These are phyloP conservation scores for Magnolia changhungtana DNA, from an alignment of 164 flowering plant genomes.

Conservation along the genomic window DNA sequence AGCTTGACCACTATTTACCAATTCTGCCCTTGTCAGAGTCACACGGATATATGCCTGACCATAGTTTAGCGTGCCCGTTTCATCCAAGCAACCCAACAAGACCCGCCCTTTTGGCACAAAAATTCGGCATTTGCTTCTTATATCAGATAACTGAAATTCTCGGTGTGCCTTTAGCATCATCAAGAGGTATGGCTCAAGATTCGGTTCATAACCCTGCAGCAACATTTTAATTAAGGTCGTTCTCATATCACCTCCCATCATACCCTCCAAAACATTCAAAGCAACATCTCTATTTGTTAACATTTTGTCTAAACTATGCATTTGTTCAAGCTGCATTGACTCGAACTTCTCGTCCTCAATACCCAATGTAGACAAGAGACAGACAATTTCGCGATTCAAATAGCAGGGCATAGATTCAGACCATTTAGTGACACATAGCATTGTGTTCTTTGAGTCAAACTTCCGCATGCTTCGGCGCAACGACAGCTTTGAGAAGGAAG, in stretches of 20 bases:
- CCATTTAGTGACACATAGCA: constrained; percentile 83
- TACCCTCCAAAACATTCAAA: constrained; percentile 48
- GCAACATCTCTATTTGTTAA: constrained; percentile 55
- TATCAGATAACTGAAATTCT: constrained; percentile 58
- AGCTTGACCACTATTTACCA: constrained; percentile 26
- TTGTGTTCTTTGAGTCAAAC: constrained; percentile 71
- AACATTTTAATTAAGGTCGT: constrained; percentile 57
- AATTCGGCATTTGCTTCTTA: constrained; percentile 66
- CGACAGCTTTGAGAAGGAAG: constrained; percentile 74
- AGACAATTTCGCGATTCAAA: constrained; percentile 77
- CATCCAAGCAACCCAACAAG: constrained; percentile 88
- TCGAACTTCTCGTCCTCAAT: constrained; percentile 56
- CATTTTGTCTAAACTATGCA: constrained; percentile 55
- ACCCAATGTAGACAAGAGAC: constrained; percentile 84
- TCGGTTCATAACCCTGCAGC: constrained; percentile 70
- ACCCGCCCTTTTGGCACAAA: constrained; percentile 81
- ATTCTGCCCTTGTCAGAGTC: constrained; percentile 58
- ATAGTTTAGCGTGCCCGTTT: constrained; percentile 63
- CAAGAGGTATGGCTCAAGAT: constrained; percentile 70
- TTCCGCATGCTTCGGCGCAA: constrained; percentile 83
- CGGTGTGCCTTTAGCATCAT: constrained; percentile 74
- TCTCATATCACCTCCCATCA: constrained; percentile 34
- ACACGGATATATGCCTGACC: constrained; percentile 79
- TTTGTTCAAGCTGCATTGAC: constrained; percentile 53
- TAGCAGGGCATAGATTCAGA: constrained; percentile 77